Percentiles rank a stretch among this genome's conserved stretches.
These are phyloP conservation scores for Diaporthe humulicola DNA, from an alignment of 2,329 filamentous ascomycete genomes.

Conservation along the genomic window DNA sequence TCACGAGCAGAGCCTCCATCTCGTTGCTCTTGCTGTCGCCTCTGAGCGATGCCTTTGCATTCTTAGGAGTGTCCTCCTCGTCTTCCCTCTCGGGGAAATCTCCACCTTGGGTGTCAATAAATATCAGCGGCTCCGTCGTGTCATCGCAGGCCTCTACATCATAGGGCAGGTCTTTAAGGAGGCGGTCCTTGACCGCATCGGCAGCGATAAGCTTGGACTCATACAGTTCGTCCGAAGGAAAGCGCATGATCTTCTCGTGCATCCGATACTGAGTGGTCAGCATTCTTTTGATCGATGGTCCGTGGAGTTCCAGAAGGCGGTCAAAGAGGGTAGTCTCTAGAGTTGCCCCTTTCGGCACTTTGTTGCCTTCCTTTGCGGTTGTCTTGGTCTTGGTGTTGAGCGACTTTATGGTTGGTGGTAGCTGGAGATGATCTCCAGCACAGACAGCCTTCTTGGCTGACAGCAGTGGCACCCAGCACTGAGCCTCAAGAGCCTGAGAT, in stretches of 20 bases:
- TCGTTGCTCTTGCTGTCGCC: conserved; percentile 88
- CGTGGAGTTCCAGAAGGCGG: conserved; percentile 84
- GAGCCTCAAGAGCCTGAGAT: conserved; percentile 93
- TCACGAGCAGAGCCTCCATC: conserved; percentile 87
- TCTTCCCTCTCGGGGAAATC: conserved; percentile 89
- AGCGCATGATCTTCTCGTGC: conserved; percentile 96
- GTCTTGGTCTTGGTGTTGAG: conserved; percentile 65
- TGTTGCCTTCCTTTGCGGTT: conserved; percentile 48
- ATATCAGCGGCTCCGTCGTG: conserved; percentile 87
- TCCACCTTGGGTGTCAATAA: conserved; percentile 96
- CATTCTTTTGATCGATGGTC: conserved; percentile 89
- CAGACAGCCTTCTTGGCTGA: conserved; percentile 87
- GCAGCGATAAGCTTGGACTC: conserved; percentile 85
- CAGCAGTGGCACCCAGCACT: conserved; percentile 94
- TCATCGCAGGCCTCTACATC: conserved; percentile 85
- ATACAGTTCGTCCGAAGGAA: conserved; percentile 91
- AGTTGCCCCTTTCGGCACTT: conserved; percentile 64
- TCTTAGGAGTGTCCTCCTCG: conserved; percentile 72
- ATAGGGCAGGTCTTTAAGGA: conserved; percentile 84
- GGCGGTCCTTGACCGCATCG: conserved; percentile 79
- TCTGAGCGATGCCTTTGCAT: conserved; percentile 59
- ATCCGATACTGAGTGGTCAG: conserved; percentile 98
- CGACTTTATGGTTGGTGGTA: conserved; percentile 95
- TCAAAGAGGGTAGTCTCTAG: conserved; percentile 96
- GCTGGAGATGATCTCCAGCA: conserved; percentile 93